phyloP scores from a whole-genome alignment of 305 asterid species.

The Ilex paraguariensis region DNA sequence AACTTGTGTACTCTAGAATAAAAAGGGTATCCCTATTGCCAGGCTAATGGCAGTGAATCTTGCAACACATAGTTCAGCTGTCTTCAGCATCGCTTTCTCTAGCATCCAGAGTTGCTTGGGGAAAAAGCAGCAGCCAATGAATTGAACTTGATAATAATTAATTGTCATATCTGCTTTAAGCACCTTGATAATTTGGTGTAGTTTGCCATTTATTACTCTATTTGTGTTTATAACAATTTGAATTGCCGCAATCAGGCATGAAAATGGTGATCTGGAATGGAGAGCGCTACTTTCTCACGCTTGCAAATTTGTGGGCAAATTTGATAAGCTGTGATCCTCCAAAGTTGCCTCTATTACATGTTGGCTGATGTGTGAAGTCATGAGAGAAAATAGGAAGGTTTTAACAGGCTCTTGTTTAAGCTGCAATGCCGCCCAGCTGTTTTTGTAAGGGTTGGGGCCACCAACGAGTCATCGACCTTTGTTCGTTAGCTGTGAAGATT shows the following conservation, averaged over 20 bases:
- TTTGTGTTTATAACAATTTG: neutral
- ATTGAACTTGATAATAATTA: too few relatives aligned
- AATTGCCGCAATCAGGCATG: slow-evolving; percentile 42
- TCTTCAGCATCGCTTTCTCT: neutral
- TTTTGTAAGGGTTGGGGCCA: neutral
- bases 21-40: too few relatives aligned
- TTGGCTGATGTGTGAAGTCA: slow-evolving; percentile 25
- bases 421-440: neutral
- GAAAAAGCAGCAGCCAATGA: too few relatives aligned
- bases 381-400: slow-evolving; percentile 3
- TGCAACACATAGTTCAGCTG: neutral
- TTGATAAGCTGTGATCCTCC: slow-evolving; percentile 57
- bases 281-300: slow-evolving; percentile 49
- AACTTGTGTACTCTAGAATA: too few relatives aligned
- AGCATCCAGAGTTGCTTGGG: too few relatives aligned
- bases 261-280: slow-evolving; percentile 52
- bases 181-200: neutral
- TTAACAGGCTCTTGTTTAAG: neutral
- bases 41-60: neutral
- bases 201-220: too few relatives aligned
- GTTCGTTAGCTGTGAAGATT: neutral
- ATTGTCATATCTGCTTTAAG: neutral
- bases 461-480: neutral
- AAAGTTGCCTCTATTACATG: slow-evolving; percentile 35
- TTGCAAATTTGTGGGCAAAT: slow-evolving; percentile 74